Conservation (phyloP, 371 early-diverging fungal species). For the Mortierella sp. region DNA sequence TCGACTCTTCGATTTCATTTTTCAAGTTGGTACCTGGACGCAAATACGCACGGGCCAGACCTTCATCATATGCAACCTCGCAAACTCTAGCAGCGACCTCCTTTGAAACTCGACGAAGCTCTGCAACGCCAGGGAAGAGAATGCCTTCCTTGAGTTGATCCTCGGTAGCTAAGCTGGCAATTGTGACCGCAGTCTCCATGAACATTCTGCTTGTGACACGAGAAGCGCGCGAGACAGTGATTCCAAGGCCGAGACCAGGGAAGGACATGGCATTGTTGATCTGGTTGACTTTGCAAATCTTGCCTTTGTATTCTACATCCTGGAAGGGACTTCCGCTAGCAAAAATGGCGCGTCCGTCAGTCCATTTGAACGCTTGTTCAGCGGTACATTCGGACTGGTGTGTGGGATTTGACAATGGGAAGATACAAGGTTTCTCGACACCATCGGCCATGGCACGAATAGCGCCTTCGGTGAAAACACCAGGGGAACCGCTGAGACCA, state of each 20-base stretch:
- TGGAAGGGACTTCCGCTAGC: conserved; percentile 73
- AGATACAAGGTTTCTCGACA: conserved; percentile 70
- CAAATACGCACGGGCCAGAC: conserved; percentile 64
- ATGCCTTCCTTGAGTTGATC: conserved; percentile 70
- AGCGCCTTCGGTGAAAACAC: conserved; percentile 72
- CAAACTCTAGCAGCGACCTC: conserved; percentile 72
- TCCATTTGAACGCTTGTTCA: conserved; percentile 73
- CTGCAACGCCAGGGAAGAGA: conserved; percentile 68
- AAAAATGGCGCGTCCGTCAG: conserved; percentile 73
- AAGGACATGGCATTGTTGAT: conserved; percentile 76
- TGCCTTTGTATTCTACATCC: conserved; percentile 62
- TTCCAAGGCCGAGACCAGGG: conserved; percentile 70
- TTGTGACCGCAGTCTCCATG: conserved; percentile 69
- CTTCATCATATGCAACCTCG: conserved; percentile 71
- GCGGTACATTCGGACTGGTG: conserved; percentile 76
- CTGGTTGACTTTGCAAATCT: conserved; percentile 68
- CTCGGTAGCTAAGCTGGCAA: conserved; percentile 71
- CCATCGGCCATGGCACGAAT: conserved; percentile 67
- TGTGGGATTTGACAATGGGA: conserved; percentile 76
- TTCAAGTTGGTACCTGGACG: conserved; percentile 63
- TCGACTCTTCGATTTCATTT: conserved; percentile 64
- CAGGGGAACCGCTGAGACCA: conserved; percentile 71
- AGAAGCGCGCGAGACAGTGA: conserved; percentile 66
- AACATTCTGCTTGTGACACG: conserved; percentile 73
- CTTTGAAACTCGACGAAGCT: conserved; percentile 65